A percentile compares a stretch with the other conserved stretches of the same genome.
Conservation (phyloP, 371 early-diverging fungal species). For the Basidiobolus heterosporus region DNA sequence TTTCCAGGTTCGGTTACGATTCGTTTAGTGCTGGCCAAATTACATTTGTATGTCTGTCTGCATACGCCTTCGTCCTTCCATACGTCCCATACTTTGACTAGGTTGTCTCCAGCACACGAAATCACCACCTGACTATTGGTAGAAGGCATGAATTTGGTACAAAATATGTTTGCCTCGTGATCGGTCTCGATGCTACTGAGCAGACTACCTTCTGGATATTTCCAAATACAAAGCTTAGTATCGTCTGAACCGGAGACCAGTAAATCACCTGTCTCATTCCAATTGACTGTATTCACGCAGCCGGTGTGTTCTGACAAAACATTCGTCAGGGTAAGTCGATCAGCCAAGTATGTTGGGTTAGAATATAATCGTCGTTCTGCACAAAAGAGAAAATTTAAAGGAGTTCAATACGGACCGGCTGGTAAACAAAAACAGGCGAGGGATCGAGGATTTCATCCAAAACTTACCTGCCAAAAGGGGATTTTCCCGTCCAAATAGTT, state of each 20-base stretch:
- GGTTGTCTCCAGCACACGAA: slow-evolving; percentile 48
- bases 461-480: too few species aligned
- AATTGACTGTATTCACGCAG: slow-evolving; percentile 49
- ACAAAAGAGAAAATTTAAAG: too few species aligned
- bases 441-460: too few species aligned
- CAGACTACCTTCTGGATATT: not conserved
- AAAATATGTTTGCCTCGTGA: slow-evolving; percentile 59
- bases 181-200: slow-evolving; percentile 16
- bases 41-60: slow-evolving; percentile 11
- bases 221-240: slow-evolving; percentile 34
- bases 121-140: slow-evolving; percentile 40
- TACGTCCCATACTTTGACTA: slow-evolving; percentile 46
- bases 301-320: slow-evolving; percentile 34
- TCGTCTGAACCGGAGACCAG: slow-evolving; percentile 26
- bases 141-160: slow-evolving; percentile 46
- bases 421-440: too few species aligned
- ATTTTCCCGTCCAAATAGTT: too few species aligned
- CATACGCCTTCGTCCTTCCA: slow-evolving; percentile 4
- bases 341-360: too few species aligned
- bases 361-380: too few species aligned
- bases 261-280: slow-evolving; percentile 13
- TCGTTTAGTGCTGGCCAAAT: slow-evolving; percentile 19
- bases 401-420: too few species aligned
- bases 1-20: slow-evolving; percentile 22
- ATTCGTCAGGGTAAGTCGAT: not conserved